These are phyloP conservation scores for Nicotiana noctiflora DNA, from an alignment of 257 asterid species.

Conservation along the genomic window DNA sequence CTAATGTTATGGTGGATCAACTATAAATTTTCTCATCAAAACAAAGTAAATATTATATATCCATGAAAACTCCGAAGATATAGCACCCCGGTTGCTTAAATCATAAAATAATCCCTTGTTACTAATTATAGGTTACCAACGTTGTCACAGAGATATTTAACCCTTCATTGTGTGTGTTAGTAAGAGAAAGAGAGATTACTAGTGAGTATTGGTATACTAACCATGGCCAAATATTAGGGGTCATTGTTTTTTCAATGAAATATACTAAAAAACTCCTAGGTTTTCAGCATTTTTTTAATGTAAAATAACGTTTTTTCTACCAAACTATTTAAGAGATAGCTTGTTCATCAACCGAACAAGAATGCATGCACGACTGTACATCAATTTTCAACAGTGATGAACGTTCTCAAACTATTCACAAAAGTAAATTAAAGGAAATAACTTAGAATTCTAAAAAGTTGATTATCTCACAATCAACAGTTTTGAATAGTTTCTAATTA, in stretches of 20 bases:
- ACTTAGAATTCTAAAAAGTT: no score
- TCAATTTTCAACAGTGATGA: no score
- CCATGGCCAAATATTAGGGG: not conserved
- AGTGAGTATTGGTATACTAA: conserved; percentile 4
- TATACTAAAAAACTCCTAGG: not conserved
- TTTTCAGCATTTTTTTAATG: not conserved
- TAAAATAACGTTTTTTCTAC: no score
- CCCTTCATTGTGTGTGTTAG: not conserved
- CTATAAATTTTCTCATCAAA: not conserved
- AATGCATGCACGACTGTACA: no score
- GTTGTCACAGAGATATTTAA: not conserved
- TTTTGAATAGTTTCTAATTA: no score
- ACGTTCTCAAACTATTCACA: no score
- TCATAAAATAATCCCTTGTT: not conserved
- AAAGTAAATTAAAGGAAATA: no score
- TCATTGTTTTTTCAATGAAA: not conserved
- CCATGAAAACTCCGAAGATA: not conserved
- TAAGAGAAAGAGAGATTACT: not conserved
- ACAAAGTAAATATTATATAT: not conserved
- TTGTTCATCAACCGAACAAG: no score
- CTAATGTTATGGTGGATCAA: not conserved
- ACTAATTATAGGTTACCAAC: conserved; percentile 8
- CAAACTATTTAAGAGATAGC: no score
- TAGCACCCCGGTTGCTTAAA: not conserved
- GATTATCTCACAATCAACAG: no score